These are phyloP conservation scores for Fusarium pilosicola DNA, from an alignment of 2,329 filamentous ascomycete species.

Conservation along the genomic window DNA sequence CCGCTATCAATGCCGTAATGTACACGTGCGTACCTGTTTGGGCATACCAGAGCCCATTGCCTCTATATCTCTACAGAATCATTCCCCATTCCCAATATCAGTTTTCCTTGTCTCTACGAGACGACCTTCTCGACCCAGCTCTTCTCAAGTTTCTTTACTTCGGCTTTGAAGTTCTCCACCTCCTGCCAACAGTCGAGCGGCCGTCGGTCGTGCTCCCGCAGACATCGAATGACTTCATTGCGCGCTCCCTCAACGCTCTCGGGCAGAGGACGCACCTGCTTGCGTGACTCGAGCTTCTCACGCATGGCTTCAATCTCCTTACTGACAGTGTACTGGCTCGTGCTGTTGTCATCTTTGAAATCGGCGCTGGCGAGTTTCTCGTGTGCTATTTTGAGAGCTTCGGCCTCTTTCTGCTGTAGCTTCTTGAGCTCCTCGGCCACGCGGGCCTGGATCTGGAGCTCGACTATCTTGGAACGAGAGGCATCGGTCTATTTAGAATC, in stretches of 20 bases:
- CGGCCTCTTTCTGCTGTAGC: constrained; percentile 75
- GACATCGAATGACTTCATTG: constrained; percentile 79
- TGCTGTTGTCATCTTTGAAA: constrained; percentile 46
- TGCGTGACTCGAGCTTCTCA: constrained; percentile 68
- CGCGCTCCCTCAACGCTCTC: constrained; percentile 79
- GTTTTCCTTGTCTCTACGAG: constrained; percentile 46
- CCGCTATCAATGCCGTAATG: constrained; percentile 47
- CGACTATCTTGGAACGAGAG: constrained; percentile 82
- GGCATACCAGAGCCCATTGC: constrained; percentile 21
- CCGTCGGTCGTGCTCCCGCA: constrained; percentile 84
- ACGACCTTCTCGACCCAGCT: constrained; percentile 88
- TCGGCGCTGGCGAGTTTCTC: constrained; percentile 67
- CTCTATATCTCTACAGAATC: constrained; percentile 35
- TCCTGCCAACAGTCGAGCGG: constrained; percentile 95
- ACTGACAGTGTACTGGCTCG: constrained; percentile 61
- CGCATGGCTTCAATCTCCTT: constrained; percentile 69
- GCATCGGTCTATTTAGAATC: constrained; percentile 77
- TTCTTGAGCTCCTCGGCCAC: constrained; percentile 86
- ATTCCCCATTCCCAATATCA: constrained; percentile 6
- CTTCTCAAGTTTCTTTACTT: constrained; percentile 87
- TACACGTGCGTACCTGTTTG: constrained; percentile 43
- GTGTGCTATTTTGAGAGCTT: constrained; percentile 74
- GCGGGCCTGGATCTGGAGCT: constrained; percentile 88
- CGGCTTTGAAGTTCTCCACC: constrained; percentile 88
- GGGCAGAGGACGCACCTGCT: constrained; percentile 74